Evolutionary conservation across 2,329 filamentous ascomycete genomes (phyloP).

Genomic region (Coniochaeta pulveracea): DNA sequence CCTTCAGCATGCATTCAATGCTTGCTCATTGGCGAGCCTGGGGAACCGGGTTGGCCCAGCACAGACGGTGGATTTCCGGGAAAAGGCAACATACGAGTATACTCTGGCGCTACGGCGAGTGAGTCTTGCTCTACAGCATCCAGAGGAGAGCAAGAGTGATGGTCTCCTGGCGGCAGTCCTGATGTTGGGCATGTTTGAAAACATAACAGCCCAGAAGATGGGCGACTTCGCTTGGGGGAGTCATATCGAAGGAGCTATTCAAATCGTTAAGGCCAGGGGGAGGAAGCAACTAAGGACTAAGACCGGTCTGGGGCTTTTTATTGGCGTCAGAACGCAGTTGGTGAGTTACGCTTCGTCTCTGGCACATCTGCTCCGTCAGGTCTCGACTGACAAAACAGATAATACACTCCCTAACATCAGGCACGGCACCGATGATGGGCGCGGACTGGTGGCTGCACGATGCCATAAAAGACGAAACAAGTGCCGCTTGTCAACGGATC

Average conservation of each 20-base stretch:
- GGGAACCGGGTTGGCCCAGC: slow-evolving; percentile 37
- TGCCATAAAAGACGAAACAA: slow-evolving; percentile 35
- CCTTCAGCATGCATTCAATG: slow-evolving; percentile 44
- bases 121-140: slow-evolving; percentile 40
- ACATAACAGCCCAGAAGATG: slow-evolving; percentile 41
- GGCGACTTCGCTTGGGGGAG: slow-evolving; percentile 49
- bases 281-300: slow-evolving; percentile 41
- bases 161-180: slow-evolving; percentile 47
- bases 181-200: slow-evolving; percentile 49
- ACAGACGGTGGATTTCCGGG: slow-evolving; percentile 19
- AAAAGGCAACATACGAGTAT: slow-evolving; percentile 39
- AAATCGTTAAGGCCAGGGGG: slow-evolving; percentile 46
- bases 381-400: slow-evolving; percentile 25
- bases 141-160: slow-evolving; percentile 37
- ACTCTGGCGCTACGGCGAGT: slow-evolving; percentile 40
- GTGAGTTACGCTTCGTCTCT: slow-evolving; percentile 22
- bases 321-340: slow-evolving; percentile 50
- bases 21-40: slow-evolving; percentile 45
- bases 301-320: slow-evolving; percentile 42
- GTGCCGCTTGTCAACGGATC: slow-evolving; percentile 36
- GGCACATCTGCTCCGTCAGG: not conserved
- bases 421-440: slow-evolving; percentile 39
- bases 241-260: slow-evolving; percentile 53
- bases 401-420: slow-evolving; percentile 43
- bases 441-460: slow-evolving; percentile 49